Evolutionary conservation across 2,329 filamentous ascomycete genomes (phyloP).

Genomic region (Colletotrichum liaoningense): DNA sequence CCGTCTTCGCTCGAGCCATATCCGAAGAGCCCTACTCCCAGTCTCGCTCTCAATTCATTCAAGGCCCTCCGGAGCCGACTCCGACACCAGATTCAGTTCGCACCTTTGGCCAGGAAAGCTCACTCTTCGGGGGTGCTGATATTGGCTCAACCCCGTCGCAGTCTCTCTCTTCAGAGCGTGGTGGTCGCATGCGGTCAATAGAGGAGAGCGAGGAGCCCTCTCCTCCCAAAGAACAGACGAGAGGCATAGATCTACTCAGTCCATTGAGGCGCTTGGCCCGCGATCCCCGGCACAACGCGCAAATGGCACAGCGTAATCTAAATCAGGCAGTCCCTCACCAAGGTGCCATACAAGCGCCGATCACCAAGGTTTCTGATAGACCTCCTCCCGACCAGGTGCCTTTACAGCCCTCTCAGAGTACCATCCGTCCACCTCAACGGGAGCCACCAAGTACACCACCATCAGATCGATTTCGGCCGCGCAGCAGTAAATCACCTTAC

Average conservation of each 20-base stretch:
- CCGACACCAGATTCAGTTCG: constrained; percentile 23
- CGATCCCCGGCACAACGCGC: not conserved
- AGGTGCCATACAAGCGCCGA: constrained; percentile 4
- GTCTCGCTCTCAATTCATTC: not conserved
- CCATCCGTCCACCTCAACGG: not conserved
- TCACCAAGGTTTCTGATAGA: constrained; percentile 12
- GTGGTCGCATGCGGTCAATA: not conserved
- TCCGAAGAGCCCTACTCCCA: not conserved
- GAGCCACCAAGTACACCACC: constrained; percentile 19
- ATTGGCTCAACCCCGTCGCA: constrained; percentile 15
- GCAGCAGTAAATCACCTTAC: constrained; percentile 1
- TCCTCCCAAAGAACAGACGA: not conserved
- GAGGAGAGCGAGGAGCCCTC: constrained; percentile 19
- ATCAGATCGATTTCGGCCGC: not conserved
- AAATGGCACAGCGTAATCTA: constrained; percentile 5
- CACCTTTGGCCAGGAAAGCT: constrained; percentile 35
- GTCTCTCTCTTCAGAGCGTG: not conserved
- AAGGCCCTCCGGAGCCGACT: not conserved
- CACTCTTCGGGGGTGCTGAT: constrained; percentile 21
- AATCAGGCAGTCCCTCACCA: not conserved
- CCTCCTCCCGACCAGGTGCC: not conserved
- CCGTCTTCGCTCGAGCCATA: constrained; percentile 21
- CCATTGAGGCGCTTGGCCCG: not conserved
- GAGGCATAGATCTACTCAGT: not conserved
- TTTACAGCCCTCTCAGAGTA: not conserved